Evolutionary conservation across 768 basidiomycete species (phyloP).

Genomic region (Leucosporidium creatinivorum): DNA sequence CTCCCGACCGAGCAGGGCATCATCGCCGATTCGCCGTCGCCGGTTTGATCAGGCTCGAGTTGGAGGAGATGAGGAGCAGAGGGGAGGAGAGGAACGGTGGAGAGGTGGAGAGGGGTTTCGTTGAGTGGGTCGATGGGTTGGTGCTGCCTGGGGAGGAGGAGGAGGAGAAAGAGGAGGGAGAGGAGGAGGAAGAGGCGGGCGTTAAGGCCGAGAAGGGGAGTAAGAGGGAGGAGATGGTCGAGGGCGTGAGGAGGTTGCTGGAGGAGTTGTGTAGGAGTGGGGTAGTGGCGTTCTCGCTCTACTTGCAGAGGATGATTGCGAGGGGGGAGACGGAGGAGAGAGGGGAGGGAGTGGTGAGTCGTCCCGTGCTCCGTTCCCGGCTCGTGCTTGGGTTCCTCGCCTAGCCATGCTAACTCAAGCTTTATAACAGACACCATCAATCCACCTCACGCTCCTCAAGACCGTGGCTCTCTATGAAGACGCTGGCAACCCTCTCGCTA

Average conservation of each 20-base stretch:
- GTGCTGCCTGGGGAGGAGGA: neutral
- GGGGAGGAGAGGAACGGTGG: neutral
- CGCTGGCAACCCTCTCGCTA: neutral
- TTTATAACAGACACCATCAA: neutral
- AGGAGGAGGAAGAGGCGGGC: no score
- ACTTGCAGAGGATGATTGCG: conserved; percentile 33
- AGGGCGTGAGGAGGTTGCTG: conserved; percentile 1
- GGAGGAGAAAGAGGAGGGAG: no score
- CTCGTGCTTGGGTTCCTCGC: neutral
- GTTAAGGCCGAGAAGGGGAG: no score
- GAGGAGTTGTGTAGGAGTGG: conserved; percentile 23
- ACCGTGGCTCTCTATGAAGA: neutral
- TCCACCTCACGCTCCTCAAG: neutral
- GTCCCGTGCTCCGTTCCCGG: neutral
- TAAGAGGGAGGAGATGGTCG: neutral
- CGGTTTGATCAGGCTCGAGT: neutral
- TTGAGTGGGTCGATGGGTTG: conserved; percentile 27
- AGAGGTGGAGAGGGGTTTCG: conserved; percentile 16
- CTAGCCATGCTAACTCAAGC: neutral
- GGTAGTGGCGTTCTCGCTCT: conserved; percentile 17
- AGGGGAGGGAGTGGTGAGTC: neutral
- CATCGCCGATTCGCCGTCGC: conserved; percentile 24
- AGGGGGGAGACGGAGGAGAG: conserved; percentile 28
- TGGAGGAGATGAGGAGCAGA: neutral
- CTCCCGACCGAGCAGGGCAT: neutral